Base-by-base conservation (phyloP, 345 rosid genomes). In the Pelargonium nanum region DNA sequence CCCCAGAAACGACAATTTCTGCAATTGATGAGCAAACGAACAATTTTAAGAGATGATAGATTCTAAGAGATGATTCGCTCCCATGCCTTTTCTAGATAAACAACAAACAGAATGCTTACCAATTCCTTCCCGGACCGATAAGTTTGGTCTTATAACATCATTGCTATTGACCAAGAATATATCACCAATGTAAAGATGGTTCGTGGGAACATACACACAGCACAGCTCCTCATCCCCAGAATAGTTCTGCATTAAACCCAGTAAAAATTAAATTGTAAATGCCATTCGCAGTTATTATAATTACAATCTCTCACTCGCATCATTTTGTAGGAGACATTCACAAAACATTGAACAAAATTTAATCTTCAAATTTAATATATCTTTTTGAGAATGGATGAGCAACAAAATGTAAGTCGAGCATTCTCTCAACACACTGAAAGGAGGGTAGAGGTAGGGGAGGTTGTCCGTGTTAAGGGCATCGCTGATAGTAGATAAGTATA, bases 1-100 rank as follows among this genome's bases (percentile, higher is more conserved):
- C 99, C 22, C 95, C 99, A 0, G 99, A 94, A 23, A 94, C 97
- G 7, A 90, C 92, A 3, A 94, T 90, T 80, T 94, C 99, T 94
- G 92, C 71, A 74, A 66, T 15, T 21, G 32, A 64, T 19, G 4
- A 30, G 40, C 26, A 30, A 44, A 57, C 12, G 25, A 58, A 12
- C 19, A 24, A 17, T 40, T 30, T 30, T 30, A 5, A 30, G 40
- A 6, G 40, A 6, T 12, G 6, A 5, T 30, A 12, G 16, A 10
- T 40, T 6, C 9, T 40, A 40, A 6, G 15, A n/a, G n/a, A n/a
- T n/a, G n/a, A n/a, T n/a, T n/a, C n/a, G n/a, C n/a, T n/a, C n/a
- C n/a, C n/a, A 44, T 51, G 16, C 20, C 23, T 6, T 56, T 62
- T 45, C 58, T 56, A 12, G 53, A 55, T 8, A 4, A 59, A 55